These are phyloP conservation scores for Gastrolobium bilobum DNA, from an alignment of 306 rosid species.

Conservation along the genomic window DNA sequence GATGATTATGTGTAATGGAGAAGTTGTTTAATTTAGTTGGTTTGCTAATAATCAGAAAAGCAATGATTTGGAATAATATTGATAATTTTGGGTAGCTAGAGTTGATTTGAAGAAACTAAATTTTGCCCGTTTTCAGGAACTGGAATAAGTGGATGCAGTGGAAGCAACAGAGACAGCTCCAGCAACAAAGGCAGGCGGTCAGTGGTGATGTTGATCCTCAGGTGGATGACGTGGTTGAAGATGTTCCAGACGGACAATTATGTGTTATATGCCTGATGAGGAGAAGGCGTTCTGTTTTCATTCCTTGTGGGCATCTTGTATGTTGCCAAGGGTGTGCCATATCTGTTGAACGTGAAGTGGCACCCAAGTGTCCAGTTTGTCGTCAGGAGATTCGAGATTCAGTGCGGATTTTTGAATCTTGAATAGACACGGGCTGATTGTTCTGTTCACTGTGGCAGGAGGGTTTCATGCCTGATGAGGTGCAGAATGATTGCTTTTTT, in stretches of 20 bases:
- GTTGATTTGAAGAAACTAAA: conserved; percentile 37
- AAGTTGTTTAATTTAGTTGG: neutral
- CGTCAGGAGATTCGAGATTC: conserved; percentile 80
- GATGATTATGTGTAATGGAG: conserved; percentile 10
- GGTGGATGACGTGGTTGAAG: conserved; percentile 66
- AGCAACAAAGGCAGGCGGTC: conserved; percentile 54
- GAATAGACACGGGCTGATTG: conserved; percentile 36
- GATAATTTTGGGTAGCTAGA: conserved; percentile 26
- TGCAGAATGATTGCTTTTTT: conserved; percentile 15
- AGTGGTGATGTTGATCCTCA: conserved; percentile 47
- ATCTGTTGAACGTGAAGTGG: conserved; percentile 66
- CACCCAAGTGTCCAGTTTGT: conserved; percentile 94
- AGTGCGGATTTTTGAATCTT: conserved; percentile 76
- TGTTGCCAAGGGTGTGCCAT: conserved; percentile 84
- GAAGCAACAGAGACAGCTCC: conserved; percentile 70
- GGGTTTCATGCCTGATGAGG: neutral
- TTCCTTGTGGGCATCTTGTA: conserved; percentile 92
- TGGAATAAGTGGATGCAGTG: conserved; percentile 87
- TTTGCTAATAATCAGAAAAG: conserved; percentile 6
- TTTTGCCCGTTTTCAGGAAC: conserved; percentile 65
- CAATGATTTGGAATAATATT: conserved; percentile 24
- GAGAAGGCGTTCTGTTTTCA: conserved; percentile 86
- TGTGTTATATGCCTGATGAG: conserved; percentile 87
- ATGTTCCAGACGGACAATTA: conserved; percentile 78
- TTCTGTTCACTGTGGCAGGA: conserved; percentile 5